Conservation (phyloP, 129 eudicot species). For the Logfia minima region DNA sequence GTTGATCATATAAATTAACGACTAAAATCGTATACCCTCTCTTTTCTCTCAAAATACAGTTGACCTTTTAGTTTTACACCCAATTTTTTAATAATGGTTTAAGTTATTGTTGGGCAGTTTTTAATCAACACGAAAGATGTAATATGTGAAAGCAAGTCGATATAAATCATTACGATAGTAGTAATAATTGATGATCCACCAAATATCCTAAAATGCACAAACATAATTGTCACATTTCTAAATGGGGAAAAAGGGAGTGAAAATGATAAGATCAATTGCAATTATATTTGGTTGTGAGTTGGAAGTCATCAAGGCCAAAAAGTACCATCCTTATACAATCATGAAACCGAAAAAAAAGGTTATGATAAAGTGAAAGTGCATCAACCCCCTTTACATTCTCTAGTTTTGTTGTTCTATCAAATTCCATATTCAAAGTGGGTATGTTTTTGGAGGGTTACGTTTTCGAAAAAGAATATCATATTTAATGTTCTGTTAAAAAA, state of each 20-base stretch:
- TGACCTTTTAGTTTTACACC: too few relatives aligned
- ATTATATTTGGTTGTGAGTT: background rate
- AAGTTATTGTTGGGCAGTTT: too few relatives aligned
- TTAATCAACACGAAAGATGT: too few relatives aligned
- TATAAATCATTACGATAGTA: background rate
- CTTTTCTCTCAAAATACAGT: too few relatives aligned
- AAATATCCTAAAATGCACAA: background rate
- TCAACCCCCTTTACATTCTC: background rate
- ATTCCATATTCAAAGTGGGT: background rate
- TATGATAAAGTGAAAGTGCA: background rate
- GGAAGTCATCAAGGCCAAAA: background rate
- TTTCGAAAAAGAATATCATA: background rate
- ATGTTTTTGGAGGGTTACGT: too few relatives aligned
- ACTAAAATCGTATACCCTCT: too few relatives aligned
- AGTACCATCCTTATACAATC: background rate
- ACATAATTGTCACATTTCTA: too few relatives aligned
- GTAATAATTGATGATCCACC: background rate
- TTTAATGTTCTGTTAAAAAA: too few relatives aligned
- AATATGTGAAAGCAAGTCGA: background rate
- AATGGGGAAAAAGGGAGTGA: too few relatives aligned
- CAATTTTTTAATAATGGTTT: too few relatives aligned
- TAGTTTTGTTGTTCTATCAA: background rate
- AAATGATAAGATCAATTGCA: background rate
- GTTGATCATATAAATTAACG: too few relatives aligned
- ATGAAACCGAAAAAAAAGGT: background rate